phyloP scores from a whole-genome alignment of 2,329 filamentous ascomycete genomes.

The Anthostomella pinea region DNA sequence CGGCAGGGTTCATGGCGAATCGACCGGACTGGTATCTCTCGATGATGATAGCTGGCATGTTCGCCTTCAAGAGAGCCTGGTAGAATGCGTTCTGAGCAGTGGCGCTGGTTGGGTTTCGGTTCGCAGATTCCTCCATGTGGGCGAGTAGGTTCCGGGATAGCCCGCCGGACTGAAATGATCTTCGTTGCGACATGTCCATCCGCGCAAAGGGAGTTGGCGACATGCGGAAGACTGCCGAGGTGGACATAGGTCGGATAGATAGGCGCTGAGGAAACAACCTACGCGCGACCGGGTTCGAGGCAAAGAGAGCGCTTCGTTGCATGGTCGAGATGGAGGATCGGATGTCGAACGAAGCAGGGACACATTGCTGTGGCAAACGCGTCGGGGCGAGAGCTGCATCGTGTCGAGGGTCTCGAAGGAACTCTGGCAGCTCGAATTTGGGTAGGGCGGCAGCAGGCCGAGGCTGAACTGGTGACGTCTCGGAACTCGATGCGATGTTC shows the following conservation, averaged over 20 bases:
- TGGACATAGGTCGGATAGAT: conserved; percentile 26
- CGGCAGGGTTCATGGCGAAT: conserved; percentile 75
- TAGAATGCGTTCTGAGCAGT: conserved; percentile 93
- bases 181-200: conserved; percentile 25
- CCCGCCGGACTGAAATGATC: conserved; percentile 44
- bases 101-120: conserved; percentile 84
- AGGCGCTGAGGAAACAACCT: conserved; percentile 21
- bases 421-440: conserved; percentile 32
- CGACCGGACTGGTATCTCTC: conserved; percentile 84
- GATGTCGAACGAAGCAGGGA: conserved; percentile 30
- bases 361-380: conserved; percentile 13
- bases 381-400: conserved; percentile 18
- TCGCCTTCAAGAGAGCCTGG: conserved; percentile 81
- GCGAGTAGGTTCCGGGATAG: conserved; percentile 68
- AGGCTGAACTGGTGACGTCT: conserved; percentile 11
- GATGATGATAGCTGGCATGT: conserved; percentile 89
- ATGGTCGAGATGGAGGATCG: conserved; percentile 31
- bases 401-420: conserved; percentile 28
- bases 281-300: conserved; percentile 28
- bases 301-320: conserved; percentile 29
- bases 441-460: conserved; percentile 8
- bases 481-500: conserved; percentile 8
- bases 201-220: conserved; percentile 15
- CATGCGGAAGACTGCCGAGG: conserved; percentile 18
- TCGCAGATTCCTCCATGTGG: conserved; percentile 85